Conservation (phyloP, 495 filamentous ascomycete genomes). For the Lasiosphaeriaceae sp. region DNA sequence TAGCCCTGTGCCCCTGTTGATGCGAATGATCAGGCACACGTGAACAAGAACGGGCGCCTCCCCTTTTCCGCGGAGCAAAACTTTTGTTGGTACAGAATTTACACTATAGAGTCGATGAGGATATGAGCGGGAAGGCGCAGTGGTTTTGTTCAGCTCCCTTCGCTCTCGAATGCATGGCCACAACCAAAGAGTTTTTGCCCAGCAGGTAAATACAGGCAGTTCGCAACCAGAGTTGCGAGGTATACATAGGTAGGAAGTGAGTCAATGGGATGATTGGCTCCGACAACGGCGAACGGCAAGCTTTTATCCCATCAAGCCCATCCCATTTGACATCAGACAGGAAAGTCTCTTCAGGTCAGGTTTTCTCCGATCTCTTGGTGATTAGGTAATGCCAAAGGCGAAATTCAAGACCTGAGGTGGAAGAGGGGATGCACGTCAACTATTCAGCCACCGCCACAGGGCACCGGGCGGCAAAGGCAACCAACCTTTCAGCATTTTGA, state of each 20-base stretch:
- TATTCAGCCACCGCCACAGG: neutral
- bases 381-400: conserved; percentile 9
- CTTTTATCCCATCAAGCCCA: no score
- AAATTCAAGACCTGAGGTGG: neutral
- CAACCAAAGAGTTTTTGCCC: no score
- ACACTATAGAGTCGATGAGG: neutral
- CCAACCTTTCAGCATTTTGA: neutral
- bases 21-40: conserved; percentile 28
- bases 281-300: neutral
- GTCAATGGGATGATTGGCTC: neutral
- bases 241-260: neutral
- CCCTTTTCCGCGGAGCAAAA: conserved; percentile 2
- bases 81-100: no score
- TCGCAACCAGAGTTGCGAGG: neutral
- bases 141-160: neutral
- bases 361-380: neutral
- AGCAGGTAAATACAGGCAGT: no score
- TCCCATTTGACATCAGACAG: neutral
- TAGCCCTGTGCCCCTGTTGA: neutral
- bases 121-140: no score
- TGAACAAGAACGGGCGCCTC: conserved; percentile 21
- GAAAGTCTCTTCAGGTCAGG: conserved; percentile 8
- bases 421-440: conserved; percentile 1
- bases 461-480: conserved; percentile 1
- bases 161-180: no score